These are phyloP conservation scores for Pyrenopolyporus hunteri DNA, from an alignment of 495 filamentous ascomycete species.

Conservation along the genomic window DNA sequence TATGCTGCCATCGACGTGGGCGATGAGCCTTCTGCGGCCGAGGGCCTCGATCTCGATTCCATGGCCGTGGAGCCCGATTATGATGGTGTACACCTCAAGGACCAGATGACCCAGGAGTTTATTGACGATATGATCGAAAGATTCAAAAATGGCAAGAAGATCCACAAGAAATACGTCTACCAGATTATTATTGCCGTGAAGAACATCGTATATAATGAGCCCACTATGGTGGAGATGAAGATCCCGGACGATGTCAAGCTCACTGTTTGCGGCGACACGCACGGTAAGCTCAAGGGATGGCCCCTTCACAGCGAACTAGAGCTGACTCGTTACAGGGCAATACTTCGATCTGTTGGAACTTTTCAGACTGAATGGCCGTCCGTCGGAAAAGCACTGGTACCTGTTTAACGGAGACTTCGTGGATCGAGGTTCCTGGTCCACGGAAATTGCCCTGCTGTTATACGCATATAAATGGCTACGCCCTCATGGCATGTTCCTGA, in stretches of 20 bases:
- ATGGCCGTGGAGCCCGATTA: constrained; percentile 84
- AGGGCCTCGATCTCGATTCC: constrained; percentile 83
- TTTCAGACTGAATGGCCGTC: constrained; percentile 88
- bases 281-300: constrained; percentile 62
- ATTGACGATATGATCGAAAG: constrained; percentile 94
- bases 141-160: constrained; percentile 94
- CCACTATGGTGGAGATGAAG: constrained; percentile 96
- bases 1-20: constrained; percentile 92
- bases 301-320: background rate
- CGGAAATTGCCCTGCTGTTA: constrained; percentile 89
- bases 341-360: constrained; percentile 97
- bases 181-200: constrained; percentile 91
- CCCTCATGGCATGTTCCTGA: constrained; percentile 88
- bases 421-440: constrained; percentile 96
- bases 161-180: constrained; percentile 96
- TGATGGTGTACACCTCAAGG: constrained; percentile 78
- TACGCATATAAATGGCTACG: constrained; percentile 97
- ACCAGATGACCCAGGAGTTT: constrained; percentile 94
- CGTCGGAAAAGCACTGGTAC: constrained; percentile 83
- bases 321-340: constrained; percentile 68
- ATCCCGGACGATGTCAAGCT: constrained; percentile 76
- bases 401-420: constrained; percentile 99
- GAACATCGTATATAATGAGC: constrained; percentile 86
- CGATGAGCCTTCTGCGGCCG: constrained; percentile 88
- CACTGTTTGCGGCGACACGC: constrained; percentile 97